A percentile compares a stretch with the other conserved stretches of the same genome.
Evolutionary conservation across 192 early-diverging fungal species (phyloP).

Genomic region (Coemansia sp.): DNA sequence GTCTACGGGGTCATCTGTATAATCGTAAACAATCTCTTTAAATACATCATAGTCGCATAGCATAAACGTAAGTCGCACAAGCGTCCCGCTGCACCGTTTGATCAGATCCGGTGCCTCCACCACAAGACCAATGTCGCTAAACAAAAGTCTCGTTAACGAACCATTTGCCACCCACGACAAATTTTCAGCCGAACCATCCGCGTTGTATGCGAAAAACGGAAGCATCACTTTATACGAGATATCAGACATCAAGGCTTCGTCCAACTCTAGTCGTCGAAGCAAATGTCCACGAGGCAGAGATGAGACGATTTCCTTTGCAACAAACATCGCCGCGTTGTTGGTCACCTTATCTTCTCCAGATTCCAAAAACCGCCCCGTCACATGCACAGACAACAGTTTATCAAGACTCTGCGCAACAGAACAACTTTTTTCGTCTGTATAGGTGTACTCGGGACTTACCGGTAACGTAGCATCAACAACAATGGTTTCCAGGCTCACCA

Average conservation of each 20-base stretch:
- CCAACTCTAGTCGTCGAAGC: neutral
- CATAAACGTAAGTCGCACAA: neutral
- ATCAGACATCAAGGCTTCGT: neutral
- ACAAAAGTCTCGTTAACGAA: neutral
- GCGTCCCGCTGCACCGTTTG: neutral
- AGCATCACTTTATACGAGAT: neutral
- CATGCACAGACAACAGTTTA: neutral
- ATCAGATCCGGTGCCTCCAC: neutral
- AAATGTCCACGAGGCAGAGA: neutral
- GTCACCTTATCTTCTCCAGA: neutral
- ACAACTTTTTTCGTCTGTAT: neutral
- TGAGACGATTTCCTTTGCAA: neutral
- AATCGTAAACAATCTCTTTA: neutral
- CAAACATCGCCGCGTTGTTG: neutral
- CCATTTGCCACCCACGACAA: neutral
- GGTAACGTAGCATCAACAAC: neutral
- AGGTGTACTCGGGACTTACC: neutral
- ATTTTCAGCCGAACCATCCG: too few species aligned
- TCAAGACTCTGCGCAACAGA: neutral
- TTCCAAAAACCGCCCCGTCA: neutral
- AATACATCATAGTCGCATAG: conserved; percentile 1
- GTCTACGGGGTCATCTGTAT: neutral
- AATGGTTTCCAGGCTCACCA: neutral
- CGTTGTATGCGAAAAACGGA: too few species aligned
- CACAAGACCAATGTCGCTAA: neutral